These are phyloP conservation scores for Ustilago sp. DNA, from an alignment of 1,284 basidiomycete genomes.

Conservation along the genomic window DNA sequence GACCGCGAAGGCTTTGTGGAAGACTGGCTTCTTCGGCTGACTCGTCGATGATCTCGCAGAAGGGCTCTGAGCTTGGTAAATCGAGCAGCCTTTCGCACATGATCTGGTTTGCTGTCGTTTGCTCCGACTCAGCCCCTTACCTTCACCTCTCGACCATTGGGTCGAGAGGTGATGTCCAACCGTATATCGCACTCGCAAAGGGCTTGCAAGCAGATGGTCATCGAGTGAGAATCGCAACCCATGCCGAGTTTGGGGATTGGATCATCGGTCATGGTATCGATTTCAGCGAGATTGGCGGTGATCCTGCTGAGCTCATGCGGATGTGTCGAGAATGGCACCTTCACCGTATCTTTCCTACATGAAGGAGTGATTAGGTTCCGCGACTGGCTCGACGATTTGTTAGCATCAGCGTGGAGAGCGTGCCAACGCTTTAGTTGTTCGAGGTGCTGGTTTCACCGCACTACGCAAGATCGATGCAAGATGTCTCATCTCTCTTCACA, in stretches of 20 bases:
- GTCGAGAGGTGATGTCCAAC: constrained; percentile 82
- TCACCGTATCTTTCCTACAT: constrained; percentile 91
- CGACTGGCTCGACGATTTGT: constrained; percentile 94
- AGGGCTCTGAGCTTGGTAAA: constrained; percentile 12
- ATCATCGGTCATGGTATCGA: constrained; percentile 90
- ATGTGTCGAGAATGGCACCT: constrained; percentile 77
- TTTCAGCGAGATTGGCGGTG: constrained; percentile 91
- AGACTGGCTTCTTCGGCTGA: constrained; percentile 37
- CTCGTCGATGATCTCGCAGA: constrained; percentile 35
- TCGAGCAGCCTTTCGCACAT: constrained; percentile 28
- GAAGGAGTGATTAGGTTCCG: constrained; percentile 93
- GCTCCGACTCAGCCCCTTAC: constrained; percentile 46
- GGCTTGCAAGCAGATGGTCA: constrained; percentile 91
- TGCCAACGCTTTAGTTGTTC: constrained; percentile 86
- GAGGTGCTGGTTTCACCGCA: constrained; percentile 88
- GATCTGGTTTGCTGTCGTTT: constrained; percentile 42
- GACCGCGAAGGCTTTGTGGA: constrained; percentile 48
- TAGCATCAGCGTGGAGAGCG: constrained; percentile 92
- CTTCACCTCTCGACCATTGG: constrained; percentile 88
- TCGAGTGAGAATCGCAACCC: constrained; percentile 85
- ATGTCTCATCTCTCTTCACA: constrained; percentile 82
- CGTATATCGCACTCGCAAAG: constrained; percentile 91
- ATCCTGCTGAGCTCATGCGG: constrained; percentile 88
- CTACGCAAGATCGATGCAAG: constrained; percentile 79
- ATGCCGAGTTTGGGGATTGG: constrained; percentile 94